Base-by-base conservation (phyloP, 495 filamentous ascomycete genomes). In the Evernia prunastri region DNA sequence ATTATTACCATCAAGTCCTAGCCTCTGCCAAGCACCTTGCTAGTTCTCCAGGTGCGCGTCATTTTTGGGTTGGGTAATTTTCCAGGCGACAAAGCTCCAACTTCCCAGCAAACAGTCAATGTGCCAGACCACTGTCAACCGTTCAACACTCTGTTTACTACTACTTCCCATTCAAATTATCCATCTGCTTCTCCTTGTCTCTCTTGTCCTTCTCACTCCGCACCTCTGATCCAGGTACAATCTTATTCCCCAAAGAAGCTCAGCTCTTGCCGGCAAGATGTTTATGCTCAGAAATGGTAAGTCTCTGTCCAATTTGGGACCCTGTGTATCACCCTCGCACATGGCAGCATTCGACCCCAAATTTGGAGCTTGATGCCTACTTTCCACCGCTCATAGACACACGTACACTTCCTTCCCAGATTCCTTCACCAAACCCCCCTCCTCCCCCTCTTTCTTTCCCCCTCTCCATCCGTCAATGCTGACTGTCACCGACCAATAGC, bases 281-380 rank as follows among this genome's bases (percentile, higher is more conserved):
- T 88, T 88, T 79, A 85, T 89, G 82, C 83, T 89, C 72, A 79
- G 86, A 67, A 88, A 88, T 73, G 84, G 83, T 83, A 78, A 74
- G 80, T 71, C 65, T 66, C 45, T 59, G 63, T 66, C 18, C 12
- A 51, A 25, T 31, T 17, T 27, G 27, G 49, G 12, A 17, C 18
- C 4, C 49, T 64, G 60, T 60, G 63, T 17, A 64, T 68, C 67
- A 63, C 61, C 59, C 73, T 31, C 13, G 5, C 5, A 3, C 31
- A 0, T 13, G 27, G 25, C 7, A 51, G 45, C 1, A 10, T 12
- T n/a, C 20, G n/a, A 23, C 20, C 18, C 36, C 10, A 39, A 10
- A 6, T 7, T 45, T n/a, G 7, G 18, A 23, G 20, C 0, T 10
- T 12, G 20, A 27, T 5, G 13, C 15, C 10, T 11, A 43, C 18